Evolutionary conservation across 805 yeast species (phyloP).

Genomic region (Kuraishia capsulata): DNA sequence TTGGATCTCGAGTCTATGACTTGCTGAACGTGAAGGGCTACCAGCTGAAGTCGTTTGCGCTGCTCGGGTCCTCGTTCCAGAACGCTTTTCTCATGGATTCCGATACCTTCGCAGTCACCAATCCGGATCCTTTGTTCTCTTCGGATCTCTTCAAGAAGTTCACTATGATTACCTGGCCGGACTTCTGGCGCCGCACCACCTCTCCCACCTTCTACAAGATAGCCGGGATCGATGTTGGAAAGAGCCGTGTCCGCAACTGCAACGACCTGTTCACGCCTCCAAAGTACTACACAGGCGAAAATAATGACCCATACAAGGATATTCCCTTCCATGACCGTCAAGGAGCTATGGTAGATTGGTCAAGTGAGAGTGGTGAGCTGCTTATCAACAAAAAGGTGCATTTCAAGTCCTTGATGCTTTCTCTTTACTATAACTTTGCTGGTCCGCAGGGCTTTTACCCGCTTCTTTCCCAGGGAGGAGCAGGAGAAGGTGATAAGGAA

Average conservation of each 20-base stretch:
- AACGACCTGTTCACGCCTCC: constrained; percentile 23
- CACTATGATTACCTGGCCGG: constrained; percentile 69
- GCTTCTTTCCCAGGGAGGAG: constrained; percentile 47
- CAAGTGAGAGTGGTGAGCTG: constrained; percentile 65
- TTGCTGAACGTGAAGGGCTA: constrained; percentile 49
- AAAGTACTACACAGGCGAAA: constrained; percentile 22
- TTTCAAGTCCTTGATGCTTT: constrained; percentile 44
- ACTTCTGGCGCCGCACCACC: constrained; percentile 80
- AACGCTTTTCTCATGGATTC: constrained; percentile 66
- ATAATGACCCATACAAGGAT: constrained; percentile 17
- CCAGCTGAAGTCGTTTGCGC: constrained; percentile 62
- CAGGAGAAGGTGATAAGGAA: constrained; percentile 76
- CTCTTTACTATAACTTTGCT: constrained; percentile 56
- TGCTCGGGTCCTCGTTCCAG: constrained; percentile 65
- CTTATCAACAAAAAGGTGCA: constrained; percentile 50
- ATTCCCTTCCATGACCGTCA: constrained; percentile 54
- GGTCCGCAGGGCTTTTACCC: constrained; percentile 57
- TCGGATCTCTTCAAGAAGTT: constrained; percentile 43
- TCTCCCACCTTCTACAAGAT: constrained; percentile 65
- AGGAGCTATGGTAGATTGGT: constrained; percentile 61
- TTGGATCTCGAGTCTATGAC: constrained; percentile 43
- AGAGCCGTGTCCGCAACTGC: constrained; percentile 17
- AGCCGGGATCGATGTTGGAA: constrained; percentile 44
- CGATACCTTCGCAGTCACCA: constrained; percentile 62
- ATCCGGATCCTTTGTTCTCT: constrained; percentile 52